phyloP scores from a whole-genome alignment of 768 basidiomycete genomes.

The Coprinopsis cinerea region DNA sequence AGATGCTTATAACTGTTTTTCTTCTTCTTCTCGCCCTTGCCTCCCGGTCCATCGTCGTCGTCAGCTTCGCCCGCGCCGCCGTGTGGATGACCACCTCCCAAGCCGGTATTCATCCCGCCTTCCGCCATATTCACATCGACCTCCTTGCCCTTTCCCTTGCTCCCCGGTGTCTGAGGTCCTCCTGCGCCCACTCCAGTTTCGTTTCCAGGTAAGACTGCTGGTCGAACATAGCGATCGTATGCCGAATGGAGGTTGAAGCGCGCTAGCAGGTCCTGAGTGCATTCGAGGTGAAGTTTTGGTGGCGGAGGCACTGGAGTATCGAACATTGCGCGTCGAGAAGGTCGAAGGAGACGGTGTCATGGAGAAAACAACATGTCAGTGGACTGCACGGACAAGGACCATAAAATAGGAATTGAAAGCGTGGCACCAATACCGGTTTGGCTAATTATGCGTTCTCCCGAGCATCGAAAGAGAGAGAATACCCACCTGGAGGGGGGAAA shows the following conservation, averaged over 20 bases:
- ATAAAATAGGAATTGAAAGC: not conserved
- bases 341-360: slow-evolving; percentile 1
- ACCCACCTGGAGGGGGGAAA: slow-evolving; percentile 37
- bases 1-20: slow-evolving; percentile 75
- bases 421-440: slow-evolving; percentile 3
- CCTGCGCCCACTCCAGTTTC: slow-evolving; percentile 11
- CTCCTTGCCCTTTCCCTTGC: slow-evolving; percentile 50
- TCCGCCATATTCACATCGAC: slow-evolving; percentile 21
- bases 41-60: slow-evolving; percentile 48
- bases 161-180: slow-evolving; percentile 18
- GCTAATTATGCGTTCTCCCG: not conserved
- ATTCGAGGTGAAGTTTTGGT: slow-evolving; percentile 49
- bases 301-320: slow-evolving; percentile 27
- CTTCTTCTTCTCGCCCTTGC: slow-evolving; percentile 63
- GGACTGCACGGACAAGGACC: not conserved
- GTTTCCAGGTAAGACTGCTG: slow-evolving; percentile 24
- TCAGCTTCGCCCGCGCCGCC: slow-evolving; percentile 38
- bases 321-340: slow-evolving; percentile 5
- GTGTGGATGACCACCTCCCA: slow-evolving; percentile 22
- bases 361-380: slow-evolving; percentile 9
- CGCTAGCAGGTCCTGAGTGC: slow-evolving; percentile 74
- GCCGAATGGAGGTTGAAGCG: slow-evolving; percentile 65
- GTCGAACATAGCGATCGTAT: slow-evolving; percentile 81
- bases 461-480: not conserved
- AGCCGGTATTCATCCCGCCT: slow-evolving; percentile 25